These are phyloP conservation scores for Stephania yunnanensis DNA, from an alignment of 164 flowering plant species.

Conservation along the genomic window DNA sequence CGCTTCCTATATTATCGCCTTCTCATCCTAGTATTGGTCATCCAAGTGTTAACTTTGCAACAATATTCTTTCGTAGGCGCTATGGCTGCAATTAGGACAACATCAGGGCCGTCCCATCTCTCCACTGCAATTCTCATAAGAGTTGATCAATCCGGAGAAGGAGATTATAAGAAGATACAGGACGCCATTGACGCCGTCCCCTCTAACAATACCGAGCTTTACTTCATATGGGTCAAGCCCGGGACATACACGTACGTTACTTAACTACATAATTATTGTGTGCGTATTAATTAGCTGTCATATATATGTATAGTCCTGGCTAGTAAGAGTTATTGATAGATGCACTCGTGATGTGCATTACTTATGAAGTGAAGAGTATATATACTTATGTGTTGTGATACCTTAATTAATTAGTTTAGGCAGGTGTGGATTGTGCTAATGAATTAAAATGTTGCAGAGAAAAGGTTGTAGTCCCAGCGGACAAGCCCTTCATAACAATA, in stretches of 20 bases:
- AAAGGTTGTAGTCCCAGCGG: slow-evolving; percentile 51
- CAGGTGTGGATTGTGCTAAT: too few species aligned
- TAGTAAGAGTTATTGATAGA: too few species aligned
- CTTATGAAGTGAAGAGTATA: too few species aligned
- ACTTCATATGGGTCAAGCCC: slow-evolving; percentile 51
- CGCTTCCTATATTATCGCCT: slow-evolving; percentile 2
- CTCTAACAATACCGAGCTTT: slow-evolving; percentile 27
- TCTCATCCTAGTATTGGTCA: not conserved
- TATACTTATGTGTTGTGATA: too few species aligned
- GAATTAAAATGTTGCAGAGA: slow-evolving; percentile 31
- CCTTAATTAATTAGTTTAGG: too few species aligned
- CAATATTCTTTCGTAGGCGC: slow-evolving; percentile 15
- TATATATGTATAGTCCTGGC: too few species aligned
- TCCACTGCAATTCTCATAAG: slow-evolving; percentile 44
- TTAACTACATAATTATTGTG: too few species aligned
- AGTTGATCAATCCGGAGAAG: slow-evolving; percentile 67
- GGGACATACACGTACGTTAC: slow-evolving; percentile 46
- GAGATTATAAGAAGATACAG: slow-evolving; percentile 57
- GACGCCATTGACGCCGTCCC: slow-evolving; percentile 72
- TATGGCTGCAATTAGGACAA: not conserved
- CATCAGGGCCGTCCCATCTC: slow-evolving; percentile 15
- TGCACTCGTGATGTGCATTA: too few species aligned
- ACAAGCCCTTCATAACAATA: slow-evolving; percentile 67
- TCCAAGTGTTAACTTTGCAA: not conserved
- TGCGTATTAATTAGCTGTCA: too few species aligned